These are phyloP conservation scores for Zygosaccharomyces gambellarensis DNA, from an alignment of 805 yeast genomes.

Conservation along the genomic window DNA sequence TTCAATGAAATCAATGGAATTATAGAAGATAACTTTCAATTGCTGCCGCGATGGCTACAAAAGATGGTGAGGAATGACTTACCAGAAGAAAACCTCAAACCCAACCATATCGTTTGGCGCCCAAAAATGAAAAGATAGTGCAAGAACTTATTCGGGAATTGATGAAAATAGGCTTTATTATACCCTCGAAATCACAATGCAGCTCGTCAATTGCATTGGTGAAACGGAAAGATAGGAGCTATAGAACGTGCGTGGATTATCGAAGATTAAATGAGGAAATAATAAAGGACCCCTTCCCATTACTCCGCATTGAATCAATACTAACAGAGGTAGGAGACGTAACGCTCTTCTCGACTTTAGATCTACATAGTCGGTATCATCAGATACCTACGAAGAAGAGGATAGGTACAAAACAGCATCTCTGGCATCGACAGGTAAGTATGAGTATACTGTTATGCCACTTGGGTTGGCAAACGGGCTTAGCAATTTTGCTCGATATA, in stretches of 20 bases:
- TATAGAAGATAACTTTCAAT: neutral
- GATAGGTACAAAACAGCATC: conserved; percentile 8
- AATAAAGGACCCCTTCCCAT: conserved; percentile 9
- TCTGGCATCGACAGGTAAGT: conserved; percentile 13
- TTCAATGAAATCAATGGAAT: neutral
- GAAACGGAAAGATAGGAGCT: neutral
- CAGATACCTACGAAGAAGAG: conserved; percentile 10
- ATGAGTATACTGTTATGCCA: conserved; percentile 18
- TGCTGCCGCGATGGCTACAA: neutral
- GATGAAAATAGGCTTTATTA: neutral
- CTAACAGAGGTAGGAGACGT: conserved; percentile 4
- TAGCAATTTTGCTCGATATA: conserved; percentile 17
- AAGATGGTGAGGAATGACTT: neutral
- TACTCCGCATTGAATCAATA: conserved; percentile 8
- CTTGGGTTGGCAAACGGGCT: conserved; percentile 19
- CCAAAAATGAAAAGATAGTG: too few species aligned
- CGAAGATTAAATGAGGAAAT: conserved; percentile 9
- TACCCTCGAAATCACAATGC: too few species aligned
- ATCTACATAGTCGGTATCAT: conserved; percentile 14
- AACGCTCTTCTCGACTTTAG: conserved; percentile 10
- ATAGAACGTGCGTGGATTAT: conserved; percentile 11
- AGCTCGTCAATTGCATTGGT: too few species aligned
- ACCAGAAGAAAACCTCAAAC: neutral
- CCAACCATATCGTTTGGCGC: neutral
- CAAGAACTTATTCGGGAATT: too few species aligned